Base-by-base conservation (phyloP, 768 basidiomycete genomes). In the Lentinula sp. region DNA sequence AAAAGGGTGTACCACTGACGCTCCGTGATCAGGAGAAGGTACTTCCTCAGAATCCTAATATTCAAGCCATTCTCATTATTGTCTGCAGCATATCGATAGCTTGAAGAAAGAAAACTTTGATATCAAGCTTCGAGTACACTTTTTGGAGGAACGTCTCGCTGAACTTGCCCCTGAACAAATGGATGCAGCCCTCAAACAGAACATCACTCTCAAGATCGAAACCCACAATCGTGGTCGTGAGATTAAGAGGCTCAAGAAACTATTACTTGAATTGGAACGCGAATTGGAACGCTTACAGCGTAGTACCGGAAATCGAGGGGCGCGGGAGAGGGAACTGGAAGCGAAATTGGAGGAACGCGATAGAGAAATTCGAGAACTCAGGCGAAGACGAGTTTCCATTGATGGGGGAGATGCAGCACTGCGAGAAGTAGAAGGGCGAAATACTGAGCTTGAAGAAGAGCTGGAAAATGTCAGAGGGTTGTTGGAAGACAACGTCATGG, bases 51-150 rank as follows among this genome's bases (percentile, higher is more conserved):
- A 56, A 13, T 23, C 18, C 23, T 28, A 9, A 5, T 43, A 12
- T 20, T 20, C 18, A 53, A 5, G 8, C 3, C 32, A 3, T 18
- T 8, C 41, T 43, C 23, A n/a, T 35, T 6, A 41, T 33, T 23
- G 5, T 32, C 37, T 39, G 32, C 68, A 98, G 95, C 91, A 95
- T 72, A 93, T 97, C 69, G 94, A 98, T 74, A 87, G 86, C 63
- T 84, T 95, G 68, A 95, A 96, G 77, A 97, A 95, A 72, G 95
- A 98, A 72, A 96, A 96, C 79, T 98, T 98, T 72, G 90, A 88
- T 68, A 87, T 99, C 70, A 97, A 98, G 73, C 83, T 98, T 56
- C 91, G 94, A 61, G 91, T 98, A 3, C 94, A 97, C 70, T 96
- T 97, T 71, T 83, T 97, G 46, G 93, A 98, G 73, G 94, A 98